phyloP scores from a whole-genome alignment of 257 asterid species.

The Cinchona pubescens region DNA sequence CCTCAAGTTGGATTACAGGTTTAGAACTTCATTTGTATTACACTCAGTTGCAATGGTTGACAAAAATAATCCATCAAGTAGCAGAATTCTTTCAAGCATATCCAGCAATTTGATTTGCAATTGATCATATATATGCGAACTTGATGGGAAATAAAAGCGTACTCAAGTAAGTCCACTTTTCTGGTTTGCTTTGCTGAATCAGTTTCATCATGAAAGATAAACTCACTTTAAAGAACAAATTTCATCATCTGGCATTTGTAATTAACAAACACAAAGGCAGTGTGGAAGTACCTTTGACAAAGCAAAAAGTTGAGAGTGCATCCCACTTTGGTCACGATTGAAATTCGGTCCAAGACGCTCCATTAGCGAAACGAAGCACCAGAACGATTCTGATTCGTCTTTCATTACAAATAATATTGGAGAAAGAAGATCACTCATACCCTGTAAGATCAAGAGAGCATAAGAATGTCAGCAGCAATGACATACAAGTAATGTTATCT shows the following conservation, averaged over 20 bases:
- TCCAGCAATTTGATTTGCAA: not conserved
- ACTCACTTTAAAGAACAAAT: not conserved
- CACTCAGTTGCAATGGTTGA: not conserved
- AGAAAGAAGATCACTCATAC: slow-evolving; percentile 98
- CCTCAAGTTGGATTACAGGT: not conserved
- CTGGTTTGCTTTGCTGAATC: not conserved
- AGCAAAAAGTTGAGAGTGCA: slow-evolving; percentile 97
- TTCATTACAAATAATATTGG: slow-evolving; percentile 85
- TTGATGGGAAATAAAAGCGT: not conserved
- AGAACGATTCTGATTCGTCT: slow-evolving; percentile 88
- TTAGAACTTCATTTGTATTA: not conserved
- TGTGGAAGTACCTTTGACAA: slow-evolving; percentile 64
- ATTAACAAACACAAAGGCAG: slow-evolving; percentile 7
- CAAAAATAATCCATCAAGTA: not conserved
- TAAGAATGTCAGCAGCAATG: not conserved
- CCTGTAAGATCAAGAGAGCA: slow-evolving; percentile 48
- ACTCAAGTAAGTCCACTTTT: not conserved
- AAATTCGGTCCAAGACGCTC: slow-evolving; percentile 98
- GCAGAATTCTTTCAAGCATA: not conserved
- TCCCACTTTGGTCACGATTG: slow-evolving; percentile 96
- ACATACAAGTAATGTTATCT: not conserved
- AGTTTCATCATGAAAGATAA: not conserved
- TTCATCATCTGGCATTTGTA: not conserved
- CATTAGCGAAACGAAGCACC: slow-evolving; percentile 93
- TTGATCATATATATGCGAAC: not conserved